Evolutionary conservation across 768 basidiomycete species (phyloP).

Genomic region (Agaricus subrufescens): DNA sequence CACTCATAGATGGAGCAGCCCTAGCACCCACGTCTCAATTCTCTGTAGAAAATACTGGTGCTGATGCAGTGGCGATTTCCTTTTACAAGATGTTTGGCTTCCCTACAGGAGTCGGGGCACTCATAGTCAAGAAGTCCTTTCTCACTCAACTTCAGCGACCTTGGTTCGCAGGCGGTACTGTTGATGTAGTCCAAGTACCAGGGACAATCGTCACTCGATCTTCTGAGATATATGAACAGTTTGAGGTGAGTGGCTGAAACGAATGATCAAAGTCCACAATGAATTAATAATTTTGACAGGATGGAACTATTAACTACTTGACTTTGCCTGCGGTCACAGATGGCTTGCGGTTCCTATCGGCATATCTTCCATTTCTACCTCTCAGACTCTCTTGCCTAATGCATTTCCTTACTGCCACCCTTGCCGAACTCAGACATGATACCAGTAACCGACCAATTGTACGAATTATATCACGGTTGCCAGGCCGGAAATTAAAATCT

Average conservation of each 20-base stretch:
- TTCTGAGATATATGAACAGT: conserved; percentile 59
- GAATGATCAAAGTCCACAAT: conserved; percentile 2
- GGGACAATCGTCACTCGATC: conserved; percentile 63
- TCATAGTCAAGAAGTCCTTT: conserved; percentile 70
- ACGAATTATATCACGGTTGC: conserved; percentile 61
- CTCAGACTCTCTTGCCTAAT: conserved; percentile 68
- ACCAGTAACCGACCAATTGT: conserved; percentile 54
- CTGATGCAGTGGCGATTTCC: conserved; percentile 79
- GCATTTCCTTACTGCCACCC: conserved; percentile 51
- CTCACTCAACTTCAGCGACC: conserved; percentile 57
- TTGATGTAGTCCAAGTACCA: conserved; percentile 80
- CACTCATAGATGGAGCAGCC: conserved; percentile 79
- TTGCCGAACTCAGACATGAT: conserved; percentile 60
- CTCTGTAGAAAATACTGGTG: conserved; percentile 58
- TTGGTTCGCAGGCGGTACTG: conserved; percentile 84
- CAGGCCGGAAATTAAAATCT: conserved; percentile 45
- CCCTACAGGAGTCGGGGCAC: conserved; percentile 79
- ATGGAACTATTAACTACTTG: conserved; percentile 83
- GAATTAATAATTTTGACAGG: conserved; percentile 35
- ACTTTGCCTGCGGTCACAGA: conserved; percentile 74
- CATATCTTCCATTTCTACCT: conserved; percentile 76
- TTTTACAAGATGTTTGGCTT: conserved; percentile 93
- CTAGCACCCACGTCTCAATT: conserved; percentile 69
- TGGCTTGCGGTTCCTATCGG: conserved; percentile 71
- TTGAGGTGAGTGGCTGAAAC: conserved; percentile 51